A percentile compares a stretch with the other conserved stretches of the same genome.
These are phyloP conservation scores for Skeletonema tropicum DNA, from an alignment of 108 stramenopile species.

Conservation along the genomic window DNA sequence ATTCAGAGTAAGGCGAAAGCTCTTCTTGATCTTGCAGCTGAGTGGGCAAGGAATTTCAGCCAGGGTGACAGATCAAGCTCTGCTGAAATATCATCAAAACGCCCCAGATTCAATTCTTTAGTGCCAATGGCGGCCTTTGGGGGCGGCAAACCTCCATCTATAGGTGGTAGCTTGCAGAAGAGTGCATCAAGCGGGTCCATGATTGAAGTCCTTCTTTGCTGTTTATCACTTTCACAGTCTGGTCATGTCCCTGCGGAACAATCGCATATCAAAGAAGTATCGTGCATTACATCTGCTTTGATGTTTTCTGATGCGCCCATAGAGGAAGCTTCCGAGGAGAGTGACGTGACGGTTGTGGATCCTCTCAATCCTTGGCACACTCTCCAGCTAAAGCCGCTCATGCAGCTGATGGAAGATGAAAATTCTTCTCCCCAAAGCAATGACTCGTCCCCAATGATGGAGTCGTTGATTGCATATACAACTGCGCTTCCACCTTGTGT, in stretches of 20 bases:
- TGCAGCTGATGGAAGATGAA: slow-evolving; percentile 3
- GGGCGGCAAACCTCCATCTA: neutral
- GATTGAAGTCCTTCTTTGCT: slow-evolving; percentile 22
- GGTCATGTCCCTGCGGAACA: slow-evolving; percentile 12
- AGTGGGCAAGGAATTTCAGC: slow-evolving; percentile 1
- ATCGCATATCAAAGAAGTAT: slow-evolving; percentile 13
- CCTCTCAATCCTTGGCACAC: slow-evolving; percentile 55
- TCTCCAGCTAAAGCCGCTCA: slow-evolving; percentile 31
- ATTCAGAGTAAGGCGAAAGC: slow-evolving; percentile 24
- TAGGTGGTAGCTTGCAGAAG: neutral
- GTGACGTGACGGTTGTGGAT: slow-evolving; percentile 12
- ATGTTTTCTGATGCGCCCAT: slow-evolving; percentile 2
- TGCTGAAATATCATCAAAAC: slow-evolving; percentile 9
- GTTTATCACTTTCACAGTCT: slow-evolving; percentile 30
- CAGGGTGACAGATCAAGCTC: neutral
- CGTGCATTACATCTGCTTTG: slow-evolving; percentile 27
- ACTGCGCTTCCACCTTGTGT: neutral
- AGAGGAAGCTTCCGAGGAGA: neutral
- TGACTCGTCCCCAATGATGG: neutral
- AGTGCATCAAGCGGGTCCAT: slow-evolving; percentile 8
- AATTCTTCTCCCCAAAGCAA: neutral
- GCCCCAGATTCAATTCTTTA: slow-evolving; percentile 12
- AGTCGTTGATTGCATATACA: slow-evolving; percentile 10
- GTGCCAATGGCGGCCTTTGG: neutral
- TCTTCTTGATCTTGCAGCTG: slow-evolving; percentile 27